Percentiles rank a stretch among this genome's conserved stretches.
Evolutionary conservation across 2,329 filamentous ascomycete species (phyloP).

Genomic region (Ascochyta clinopodiicola): DNA sequence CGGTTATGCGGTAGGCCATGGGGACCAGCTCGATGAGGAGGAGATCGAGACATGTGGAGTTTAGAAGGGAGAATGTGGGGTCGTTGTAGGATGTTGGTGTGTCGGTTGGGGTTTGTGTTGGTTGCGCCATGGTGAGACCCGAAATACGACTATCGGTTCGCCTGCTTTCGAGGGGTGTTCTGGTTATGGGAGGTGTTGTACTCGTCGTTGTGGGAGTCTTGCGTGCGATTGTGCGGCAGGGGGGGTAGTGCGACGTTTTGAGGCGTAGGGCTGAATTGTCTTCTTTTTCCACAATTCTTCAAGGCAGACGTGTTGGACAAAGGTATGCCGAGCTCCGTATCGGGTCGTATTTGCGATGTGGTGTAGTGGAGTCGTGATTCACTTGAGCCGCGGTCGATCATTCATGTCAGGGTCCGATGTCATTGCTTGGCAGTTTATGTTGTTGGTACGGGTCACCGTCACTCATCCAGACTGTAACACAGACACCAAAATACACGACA

Average conservation of each 20-base stretch:
- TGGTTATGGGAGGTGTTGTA: too few species aligned
- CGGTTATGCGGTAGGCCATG: slow-evolving; percentile 84
- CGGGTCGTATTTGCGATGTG: neutral
- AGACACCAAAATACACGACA: slow-evolving; percentile 2
- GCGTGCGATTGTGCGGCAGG: neutral
- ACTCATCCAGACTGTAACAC: neutral
- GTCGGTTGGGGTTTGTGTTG: slow-evolving; percentile 21
- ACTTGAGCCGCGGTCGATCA: slow-evolving; percentile 15
- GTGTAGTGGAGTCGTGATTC: neutral
- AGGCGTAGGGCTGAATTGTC: neutral
- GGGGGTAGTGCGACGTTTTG: neutral
- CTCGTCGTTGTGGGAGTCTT: neutral
- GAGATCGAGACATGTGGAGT: slow-evolving; percentile 87
- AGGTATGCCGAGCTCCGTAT: neutral
- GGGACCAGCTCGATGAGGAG: slow-evolving; percentile 96
- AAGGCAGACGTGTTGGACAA: too few species aligned
- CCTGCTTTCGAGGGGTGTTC: too few species aligned
- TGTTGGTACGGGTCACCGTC: too few species aligned
- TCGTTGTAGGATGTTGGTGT: slow-evolving; percentile 61
- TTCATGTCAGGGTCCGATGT: slow-evolving; percentile 17
- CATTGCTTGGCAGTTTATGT: slow-evolving; percentile 11
- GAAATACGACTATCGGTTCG: neutral
- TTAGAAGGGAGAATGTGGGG: slow-evolving; percentile 77
- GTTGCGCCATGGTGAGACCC: slow-evolving; percentile 22
- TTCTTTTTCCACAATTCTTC: neutral